Evolutionary conservation across 306 rosid genomes (phyloP), one percentile per base, ranked within the genome.

Genomic region (Vachellia pachyceras): DNA sequence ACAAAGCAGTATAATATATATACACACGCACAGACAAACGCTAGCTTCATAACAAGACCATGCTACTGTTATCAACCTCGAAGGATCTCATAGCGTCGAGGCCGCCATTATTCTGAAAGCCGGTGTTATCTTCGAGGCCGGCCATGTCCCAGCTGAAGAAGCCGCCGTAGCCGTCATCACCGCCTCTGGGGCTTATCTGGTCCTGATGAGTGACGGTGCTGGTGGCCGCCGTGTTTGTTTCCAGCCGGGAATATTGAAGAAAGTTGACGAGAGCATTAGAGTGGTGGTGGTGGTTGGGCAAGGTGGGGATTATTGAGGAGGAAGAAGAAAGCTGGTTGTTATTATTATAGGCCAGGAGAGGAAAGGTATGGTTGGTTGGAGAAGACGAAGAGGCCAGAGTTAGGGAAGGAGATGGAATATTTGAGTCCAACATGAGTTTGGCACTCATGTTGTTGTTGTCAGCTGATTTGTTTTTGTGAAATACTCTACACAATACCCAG

Each of bases 401-500:
- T 79, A 85, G 73, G 73, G 87, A 80, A 46, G 85, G 70, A 77
- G 81, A 69, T 46, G 77, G 63, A 70, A 39, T 67, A 20, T 29
- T 29, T 29, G 75, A 60, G 50, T 87, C 87, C 52, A 85, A 78
- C 82, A 69, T 82, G 52, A 80, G 74, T 81, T 84, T 41, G 58
- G 7, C n/a, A 17, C 1, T 45, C 15, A 0, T 18, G 86, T 84
- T 70, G 8, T 87, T 20, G 70, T 36, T 18, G 1, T 36, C 90
- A 20, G 20, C 63, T 55, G 63, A 90, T 83, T 94, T 91, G 89
- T 88, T 81, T 81, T 96, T 96, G 88, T 93, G 91, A 76, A 95
- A 93, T 33, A 95, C 99, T 82, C 99, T 89, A 72, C 99, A 95
- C 77, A 95, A 82, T 8, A 96, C 99, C 99, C 99, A 96, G 81